These are phyloP conservation scores for Aspergillus ruber DNA, from an alignment of 2,329 filamentous ascomycete genomes.

Conservation along the genomic window DNA sequence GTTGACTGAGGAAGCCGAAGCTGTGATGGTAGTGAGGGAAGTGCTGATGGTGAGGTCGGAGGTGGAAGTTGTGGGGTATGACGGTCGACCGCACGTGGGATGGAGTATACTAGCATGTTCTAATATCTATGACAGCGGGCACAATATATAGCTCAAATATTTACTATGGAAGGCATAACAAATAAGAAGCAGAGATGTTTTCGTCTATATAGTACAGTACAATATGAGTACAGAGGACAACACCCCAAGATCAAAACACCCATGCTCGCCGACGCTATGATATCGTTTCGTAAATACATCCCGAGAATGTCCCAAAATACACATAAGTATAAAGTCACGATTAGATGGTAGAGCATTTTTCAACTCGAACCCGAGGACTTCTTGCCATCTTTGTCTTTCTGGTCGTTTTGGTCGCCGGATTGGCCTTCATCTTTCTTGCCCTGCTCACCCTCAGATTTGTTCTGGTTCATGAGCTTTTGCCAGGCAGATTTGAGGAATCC, in stretches of 20 bases:
- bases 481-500: conserved; percentile 89
- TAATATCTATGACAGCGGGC: not conserved
- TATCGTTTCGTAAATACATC: conserved; percentile 24
- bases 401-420: conserved; percentile 14
- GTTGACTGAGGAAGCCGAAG: no score
- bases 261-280: conserved; percentile 36
- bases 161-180: not conserved
- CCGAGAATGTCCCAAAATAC: conserved; percentile 9
- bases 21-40: no score
- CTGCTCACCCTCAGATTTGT: conserved; percentile 22
- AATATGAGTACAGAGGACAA: conserved; percentile 6
- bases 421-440: conserved; percentile 24
- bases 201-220: conserved; percentile 7
- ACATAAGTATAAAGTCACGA: conserved; percentile 16
- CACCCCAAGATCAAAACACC: conserved; percentile 11
- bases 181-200: conserved; percentile 9
- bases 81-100: no score
- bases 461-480: conserved; percentile 81
- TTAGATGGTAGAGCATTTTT: conserved; percentile 8
- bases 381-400: conserved; percentile 27
- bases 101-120: not conserved
- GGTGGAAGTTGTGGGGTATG: no score
- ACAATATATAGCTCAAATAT: not conserved
- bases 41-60: no score
- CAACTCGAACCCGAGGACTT: conserved; percentile 35